These are phyloP conservation scores for Blastobotrys indianensis DNA, from an alignment of 1,139 yeast species.

Conservation along the genomic window DNA sequence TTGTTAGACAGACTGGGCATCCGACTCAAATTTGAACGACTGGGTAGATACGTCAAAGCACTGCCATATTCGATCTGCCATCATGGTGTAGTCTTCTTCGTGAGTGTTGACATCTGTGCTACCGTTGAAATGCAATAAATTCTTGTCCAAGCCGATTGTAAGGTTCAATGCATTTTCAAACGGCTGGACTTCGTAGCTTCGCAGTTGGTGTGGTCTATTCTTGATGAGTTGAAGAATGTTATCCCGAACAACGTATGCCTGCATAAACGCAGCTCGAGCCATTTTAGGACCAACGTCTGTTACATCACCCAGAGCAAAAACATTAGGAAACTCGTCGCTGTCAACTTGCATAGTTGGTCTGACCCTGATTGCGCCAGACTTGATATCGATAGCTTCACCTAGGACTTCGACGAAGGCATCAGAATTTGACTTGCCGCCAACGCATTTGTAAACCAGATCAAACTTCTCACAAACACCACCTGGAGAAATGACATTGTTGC, in stretches of 20 bases:
- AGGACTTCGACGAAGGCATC: constrained; percentile 11
- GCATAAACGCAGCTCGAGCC: constrained; percentile 18
- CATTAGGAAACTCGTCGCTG: constrained; percentile 7
- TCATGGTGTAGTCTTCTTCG: constrained; percentile 14
- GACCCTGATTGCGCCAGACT: constrained; percentile 16
- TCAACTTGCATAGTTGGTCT: constrained; percentile 19
- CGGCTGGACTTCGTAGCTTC: constrained; percentile 12
- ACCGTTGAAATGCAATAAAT: constrained; percentile 11
- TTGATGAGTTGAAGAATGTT: constrained; percentile 14
- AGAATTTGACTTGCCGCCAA: constrained; percentile 16
- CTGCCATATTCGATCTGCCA: constrained; percentile 12
- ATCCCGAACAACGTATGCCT: constrained; percentile 15
- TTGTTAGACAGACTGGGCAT: too few relatives aligned
- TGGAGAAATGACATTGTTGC: constrained; percentile 2
- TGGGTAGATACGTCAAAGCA: constrained; percentile 13
- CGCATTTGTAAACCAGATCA: constrained; percentile 18
- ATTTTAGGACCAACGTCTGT: constrained; percentile 17
- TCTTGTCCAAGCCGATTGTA: constrained; percentile 17
- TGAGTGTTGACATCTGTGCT: constrained; percentile 11
- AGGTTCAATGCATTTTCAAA: constrained; percentile 16
- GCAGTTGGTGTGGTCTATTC: neutral
- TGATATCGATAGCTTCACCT: constrained; percentile 11
- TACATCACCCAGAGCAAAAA: constrained; percentile 25
- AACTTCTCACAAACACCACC: constrained; percentile 12
- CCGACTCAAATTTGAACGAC: neutral